phyloP scores from a whole-genome alignment of 1,284 basidiomycete genomes.

The Trametes versicolor region DNA sequence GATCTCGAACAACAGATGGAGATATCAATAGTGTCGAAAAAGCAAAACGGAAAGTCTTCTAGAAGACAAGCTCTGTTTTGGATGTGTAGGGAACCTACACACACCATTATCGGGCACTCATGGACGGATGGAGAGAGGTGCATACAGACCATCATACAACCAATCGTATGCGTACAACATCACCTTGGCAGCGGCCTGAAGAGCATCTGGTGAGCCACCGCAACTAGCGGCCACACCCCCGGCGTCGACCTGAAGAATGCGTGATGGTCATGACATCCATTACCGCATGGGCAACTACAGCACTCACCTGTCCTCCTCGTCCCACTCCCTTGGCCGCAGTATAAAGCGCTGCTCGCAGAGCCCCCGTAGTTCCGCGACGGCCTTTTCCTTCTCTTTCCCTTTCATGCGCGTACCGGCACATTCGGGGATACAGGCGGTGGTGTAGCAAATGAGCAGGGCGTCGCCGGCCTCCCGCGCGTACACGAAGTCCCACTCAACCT shows the following conservation, averaged over 20 bases:
- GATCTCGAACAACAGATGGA: too few relatives aligned
- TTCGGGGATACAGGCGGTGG: slow-evolving; percentile 6
- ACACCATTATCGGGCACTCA: too few relatives aligned
- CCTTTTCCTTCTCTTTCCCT: slow-evolving; percentile 1
- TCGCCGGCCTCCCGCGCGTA: slow-evolving; percentile 34
- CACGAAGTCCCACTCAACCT: slow-evolving; percentile 37
- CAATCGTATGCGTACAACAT: too few relatives aligned
- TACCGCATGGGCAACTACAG: neutral
- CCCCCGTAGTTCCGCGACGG: too few relatives aligned
- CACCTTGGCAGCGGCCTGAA: too few relatives aligned
- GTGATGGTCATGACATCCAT: neutral
- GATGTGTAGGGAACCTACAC: too few relatives aligned
- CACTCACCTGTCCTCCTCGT: slow-evolving; percentile 43
- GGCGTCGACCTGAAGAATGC: slow-evolving; percentile 28
- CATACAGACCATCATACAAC: too few relatives aligned
- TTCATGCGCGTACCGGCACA: neutral
- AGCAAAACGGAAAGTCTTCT: too few relatives aligned
- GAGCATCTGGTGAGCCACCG: slow-evolving; percentile 44
- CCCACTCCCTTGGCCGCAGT: slow-evolving; percentile 45
- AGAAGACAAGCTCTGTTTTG: too few relatives aligned
- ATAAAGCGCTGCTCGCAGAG: slow-evolving; percentile 46
- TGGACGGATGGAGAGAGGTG: too few relatives aligned
- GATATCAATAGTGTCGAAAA: too few relatives aligned
- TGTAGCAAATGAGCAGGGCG: slow-evolving; percentile 39
- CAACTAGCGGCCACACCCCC: slow-evolving; percentile 41